phyloP scores from a whole-genome alignment of 2,329 filamentous ascomycete genomes.

The Monosporascus sp. region DNA sequence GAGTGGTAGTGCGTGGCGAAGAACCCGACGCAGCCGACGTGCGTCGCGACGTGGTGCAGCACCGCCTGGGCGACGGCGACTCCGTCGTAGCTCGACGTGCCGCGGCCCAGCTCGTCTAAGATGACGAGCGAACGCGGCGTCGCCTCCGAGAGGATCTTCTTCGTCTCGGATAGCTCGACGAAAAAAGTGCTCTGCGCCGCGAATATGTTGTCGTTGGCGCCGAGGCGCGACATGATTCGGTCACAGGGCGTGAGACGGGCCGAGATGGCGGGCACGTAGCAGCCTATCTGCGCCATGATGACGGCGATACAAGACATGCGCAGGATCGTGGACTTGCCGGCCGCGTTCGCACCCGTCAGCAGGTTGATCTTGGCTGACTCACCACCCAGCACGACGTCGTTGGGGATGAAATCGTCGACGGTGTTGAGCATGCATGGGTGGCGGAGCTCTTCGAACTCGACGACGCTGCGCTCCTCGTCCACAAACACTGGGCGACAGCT shows the following conservation, averaged over 20 bases:
- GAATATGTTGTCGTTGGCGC: slow-evolving; percentile 98
- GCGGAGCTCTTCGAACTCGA: slow-evolving; percentile 89
- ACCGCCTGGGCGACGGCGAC: slow-evolving; percentile 96
- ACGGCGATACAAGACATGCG: slow-evolving; percentile 96
- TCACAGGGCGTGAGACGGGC: slow-evolving; percentile 87
- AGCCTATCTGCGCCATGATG: slow-evolving; percentile 96
- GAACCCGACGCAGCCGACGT: slow-evolving; percentile 91
- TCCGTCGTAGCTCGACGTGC: slow-evolving; percentile 92
- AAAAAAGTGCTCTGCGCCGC: slow-evolving; percentile 98
- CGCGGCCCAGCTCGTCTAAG: slow-evolving; percentile 90
- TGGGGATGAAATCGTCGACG: slow-evolving; percentile 92
- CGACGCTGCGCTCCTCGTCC: slow-evolving; percentile 73
- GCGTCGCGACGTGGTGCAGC: slow-evolving; percentile 89
- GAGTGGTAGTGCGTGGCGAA: slow-evolving; percentile 98
- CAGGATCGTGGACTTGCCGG: slow-evolving; percentile 92
- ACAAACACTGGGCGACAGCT: slow-evolving; percentile 87
- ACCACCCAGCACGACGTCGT: slow-evolving; percentile 84
- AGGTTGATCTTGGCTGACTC: slow-evolving; percentile 77
- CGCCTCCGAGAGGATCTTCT: slow-evolving; percentile 94
- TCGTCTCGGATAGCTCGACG: slow-evolving; percentile 93
- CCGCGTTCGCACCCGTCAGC: slow-evolving; percentile 92
- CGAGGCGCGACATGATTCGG: slow-evolving; percentile 96
- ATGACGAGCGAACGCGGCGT: slow-evolving; percentile 93
- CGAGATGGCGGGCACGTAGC: slow-evolving; percentile 77
- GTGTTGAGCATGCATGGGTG: slow-evolving; percentile 92